A percentile compares a stretch with the other conserved stretches of the same genome.
These are phyloP conservation scores for Tribonema minus DNA, from an alignment of 108 stramenopile genomes.

Conservation along the genomic window DNA sequence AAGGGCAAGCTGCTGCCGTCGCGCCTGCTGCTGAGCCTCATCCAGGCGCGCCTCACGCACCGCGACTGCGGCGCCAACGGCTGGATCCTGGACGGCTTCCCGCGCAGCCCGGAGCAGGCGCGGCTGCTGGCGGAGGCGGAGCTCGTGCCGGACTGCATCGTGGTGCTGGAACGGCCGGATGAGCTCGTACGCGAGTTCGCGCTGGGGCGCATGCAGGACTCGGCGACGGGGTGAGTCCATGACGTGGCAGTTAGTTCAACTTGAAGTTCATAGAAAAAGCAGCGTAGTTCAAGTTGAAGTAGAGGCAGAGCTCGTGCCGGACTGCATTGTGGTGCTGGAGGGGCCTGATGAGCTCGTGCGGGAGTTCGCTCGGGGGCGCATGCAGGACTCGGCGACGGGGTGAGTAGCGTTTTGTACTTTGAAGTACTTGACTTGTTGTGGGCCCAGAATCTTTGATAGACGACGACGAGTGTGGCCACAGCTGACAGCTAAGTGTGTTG, in stretches of 20 bases:
- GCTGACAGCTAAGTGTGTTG: too few relatives aligned
- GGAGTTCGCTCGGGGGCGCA: slow-evolving; percentile 40
- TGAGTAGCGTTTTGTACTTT: too few relatives aligned
- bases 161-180: slow-evolving; percentile 47
- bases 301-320: too few relatives aligned
- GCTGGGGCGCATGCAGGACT: slow-evolving; percentile 30
- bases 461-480: too few relatives aligned
- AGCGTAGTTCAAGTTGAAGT: too few relatives aligned
- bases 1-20: slow-evolving; percentile 22
- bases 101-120: slow-evolving; percentile 9
- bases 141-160: slow-evolving; percentile 23
- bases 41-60: slow-evolving; percentile 4
- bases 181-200: slow-evolving; percentile 41
- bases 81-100: slow-evolving; percentile 40
- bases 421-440: too few relatives aligned
- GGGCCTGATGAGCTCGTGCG: slow-evolving; percentile 44
- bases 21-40: slow-evolving; percentile 5
- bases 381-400: slow-evolving; percentile 28
- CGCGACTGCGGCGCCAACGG: slow-evolving; percentile 30
- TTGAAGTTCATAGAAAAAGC: too few relatives aligned
- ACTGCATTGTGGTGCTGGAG: slow-evolving; percentile 37
- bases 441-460: too few relatives aligned
- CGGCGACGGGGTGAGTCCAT: slow-evolving; percentile 35
- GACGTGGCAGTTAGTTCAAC: too few relatives aligned
- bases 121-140: background rate